These are phyloP conservation scores for Trichoderma pleuroti DNA, from an alignment of 2,329 filamentous ascomycete species.

Conservation along the genomic window DNA sequence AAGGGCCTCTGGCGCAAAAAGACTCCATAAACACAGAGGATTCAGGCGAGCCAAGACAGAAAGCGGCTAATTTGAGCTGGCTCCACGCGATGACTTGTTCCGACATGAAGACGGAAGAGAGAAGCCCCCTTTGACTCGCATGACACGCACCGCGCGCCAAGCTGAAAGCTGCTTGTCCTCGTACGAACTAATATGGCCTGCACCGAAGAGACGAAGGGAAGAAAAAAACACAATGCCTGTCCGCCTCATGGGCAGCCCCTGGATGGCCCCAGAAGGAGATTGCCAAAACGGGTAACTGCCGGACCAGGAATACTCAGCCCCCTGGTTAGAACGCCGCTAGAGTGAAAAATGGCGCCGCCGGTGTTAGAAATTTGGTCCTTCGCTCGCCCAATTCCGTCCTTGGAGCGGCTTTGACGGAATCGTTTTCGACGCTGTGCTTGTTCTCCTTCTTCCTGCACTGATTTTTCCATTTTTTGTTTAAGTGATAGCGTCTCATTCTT, in stretches of 20 bases:
- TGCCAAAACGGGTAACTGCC: slow-evolving; percentile 5
- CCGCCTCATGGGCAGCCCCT: slow-evolving; percentile 9
- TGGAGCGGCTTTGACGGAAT: neutral
- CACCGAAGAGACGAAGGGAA: neutral
- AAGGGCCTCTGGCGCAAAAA: neutral
- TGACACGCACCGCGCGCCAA: neutral
- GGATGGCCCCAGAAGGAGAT: neutral
- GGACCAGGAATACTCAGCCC: slow-evolving; percentile 1
- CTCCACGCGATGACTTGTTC: neutral
- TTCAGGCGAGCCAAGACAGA: neutral
- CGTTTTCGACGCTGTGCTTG: neutral
- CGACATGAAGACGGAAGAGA: neutral
- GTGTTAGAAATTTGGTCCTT: neutral
- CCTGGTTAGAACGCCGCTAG: neutral
- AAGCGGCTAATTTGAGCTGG: neutral
- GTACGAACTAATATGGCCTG: neutral
- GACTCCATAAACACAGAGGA: neutral
- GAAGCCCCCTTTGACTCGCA: slow-evolving; percentile 5
- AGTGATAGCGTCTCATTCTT: neutral
- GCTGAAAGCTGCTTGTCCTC: neutral
- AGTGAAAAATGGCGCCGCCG: slow-evolving; percentile 2
- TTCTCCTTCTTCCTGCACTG: neutral
- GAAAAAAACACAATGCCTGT: neutral
- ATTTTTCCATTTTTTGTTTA: neutral
- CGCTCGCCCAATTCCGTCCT: neutral